Base-by-base conservation (phyloP, 441 rosid species). In the Bruguiera hainesii region DNA sequence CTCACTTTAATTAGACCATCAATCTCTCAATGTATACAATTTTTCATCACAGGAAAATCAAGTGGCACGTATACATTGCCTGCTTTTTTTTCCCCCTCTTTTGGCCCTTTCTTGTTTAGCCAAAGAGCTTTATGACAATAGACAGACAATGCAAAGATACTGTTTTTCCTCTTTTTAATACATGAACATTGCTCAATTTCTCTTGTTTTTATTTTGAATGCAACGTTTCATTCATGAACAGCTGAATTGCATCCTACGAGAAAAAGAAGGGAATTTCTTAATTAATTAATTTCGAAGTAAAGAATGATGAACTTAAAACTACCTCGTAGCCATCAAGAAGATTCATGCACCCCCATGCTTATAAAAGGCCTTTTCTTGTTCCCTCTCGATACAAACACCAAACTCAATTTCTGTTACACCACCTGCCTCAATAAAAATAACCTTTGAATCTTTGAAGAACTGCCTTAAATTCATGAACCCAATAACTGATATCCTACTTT, bases 381-480 rank as follows among this genome's bases (percentile, higher is more conserved):
- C 68, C 61, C 71, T 35, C 75, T 35, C 59, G 37, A 26, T 61
- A 6, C 73, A 69, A 80, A 73, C 18, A 64, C 62, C 10, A 66
- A 69, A 30, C 80, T 85, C 63, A 75, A 82, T 52, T 70, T 77
- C 63, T 23, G 80, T 6, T 83, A 79, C 72, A 16, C 72, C 30
- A 50, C 66, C 9, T 79, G 74, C 72, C 74, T 71, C 31, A 55
- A 64, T 31, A 16, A 48, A 49, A 75, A 65, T 68, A 58, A 33
- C 58, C 66, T 30, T 67, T 51, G 16, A 76, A 71, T 71, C 69
- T 61, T 52, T 85, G 33, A 71, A 61, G 9, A 71, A 74, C 29
- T 80, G 75, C 78, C 74, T 76, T 68, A 77, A 72, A 62, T 71
- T 63, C 77, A n/a, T 81, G 23, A 61, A 68, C 71, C 75, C 61